A percentile compares a stretch with the other conserved stretches of the same genome.
These are phyloP conservation scores for Alternaria tenuissima DNA, from an alignment of 2,329 filamentous ascomycete species.

Conservation along the genomic window DNA sequence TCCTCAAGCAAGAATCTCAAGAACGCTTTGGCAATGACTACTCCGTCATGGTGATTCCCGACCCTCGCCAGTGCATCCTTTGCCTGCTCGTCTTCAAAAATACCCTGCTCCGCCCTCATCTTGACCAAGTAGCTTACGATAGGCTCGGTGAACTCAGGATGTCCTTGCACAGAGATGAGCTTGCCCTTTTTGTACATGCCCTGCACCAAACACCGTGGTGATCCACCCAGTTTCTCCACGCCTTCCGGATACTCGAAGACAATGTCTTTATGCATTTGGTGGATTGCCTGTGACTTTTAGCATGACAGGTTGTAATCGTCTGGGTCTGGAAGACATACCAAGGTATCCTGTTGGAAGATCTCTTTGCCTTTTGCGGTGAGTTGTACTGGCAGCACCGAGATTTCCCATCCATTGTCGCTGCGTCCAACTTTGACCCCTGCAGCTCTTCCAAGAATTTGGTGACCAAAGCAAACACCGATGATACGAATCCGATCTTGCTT, in stretches of 20 bases:
- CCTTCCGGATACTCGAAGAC: slow-evolving; percentile 70
- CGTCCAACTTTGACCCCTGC: slow-evolving; percentile 72
- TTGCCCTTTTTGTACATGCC: slow-evolving; percentile 75
- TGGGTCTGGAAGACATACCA: slow-evolving; percentile 55
- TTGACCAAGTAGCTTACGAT: slow-evolving; percentile 75
- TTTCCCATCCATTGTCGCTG: slow-evolving; percentile 78
- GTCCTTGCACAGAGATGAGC: slow-evolving; percentile 82
- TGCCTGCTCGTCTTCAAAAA: slow-evolving; percentile 75
- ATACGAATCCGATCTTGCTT: slow-evolving; percentile 70
- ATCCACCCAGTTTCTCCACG: slow-evolving; percentile 70
- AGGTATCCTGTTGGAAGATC: slow-evolving; percentile 71
- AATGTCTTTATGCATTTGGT: slow-evolving; percentile 88
- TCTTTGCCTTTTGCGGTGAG: slow-evolving; percentile 75
- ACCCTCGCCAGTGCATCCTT: slow-evolving; percentile 73
- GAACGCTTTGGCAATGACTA: slow-evolving; percentile 77
- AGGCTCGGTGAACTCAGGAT: slow-evolving; percentile 80
- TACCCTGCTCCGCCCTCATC: slow-evolving; percentile 68
- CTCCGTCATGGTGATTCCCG: slow-evolving; percentile 76
- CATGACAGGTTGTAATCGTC: not conserved
- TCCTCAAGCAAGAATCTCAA: slow-evolving; percentile 76
- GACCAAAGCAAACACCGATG: slow-evolving; percentile 87
- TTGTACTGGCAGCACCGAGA: slow-evolving; percentile 74
- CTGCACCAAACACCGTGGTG: slow-evolving; percentile 75
- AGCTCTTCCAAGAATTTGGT: slow-evolving; percentile 82
- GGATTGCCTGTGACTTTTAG: slow-evolving; percentile 64